Conservation (phyloP, 345 rosid species). For the Linum lewisii region DNA sequence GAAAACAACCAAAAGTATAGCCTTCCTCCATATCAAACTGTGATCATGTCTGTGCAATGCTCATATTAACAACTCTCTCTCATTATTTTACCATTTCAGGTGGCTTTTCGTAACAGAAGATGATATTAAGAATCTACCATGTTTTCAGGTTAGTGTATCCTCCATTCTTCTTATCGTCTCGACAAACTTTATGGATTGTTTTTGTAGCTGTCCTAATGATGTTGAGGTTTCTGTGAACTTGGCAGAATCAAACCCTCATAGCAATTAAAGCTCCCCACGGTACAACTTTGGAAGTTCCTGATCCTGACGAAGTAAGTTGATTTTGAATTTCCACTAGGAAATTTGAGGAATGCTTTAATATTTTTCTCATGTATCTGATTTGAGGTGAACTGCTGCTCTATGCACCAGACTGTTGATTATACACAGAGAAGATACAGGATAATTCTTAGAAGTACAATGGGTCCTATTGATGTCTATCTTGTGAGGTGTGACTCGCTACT, state of each 20-base stretch:
- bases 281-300: slow-evolving; percentile 92
- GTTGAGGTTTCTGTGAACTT: slow-evolving; percentile 13
- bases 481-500: slow-evolving; percentile 47
- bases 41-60: slow-evolving; percentile 1
- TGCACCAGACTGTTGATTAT: slow-evolving; percentile 55
- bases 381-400: slow-evolving; percentile 19
- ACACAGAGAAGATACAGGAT: slow-evolving; percentile 87
- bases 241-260: slow-evolving; percentile 87
- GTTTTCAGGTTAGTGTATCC: slow-evolving; percentile 49
- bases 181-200: not conserved
- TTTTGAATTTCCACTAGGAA: not conserved
- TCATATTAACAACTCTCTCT: slow-evolving; percentile 4
- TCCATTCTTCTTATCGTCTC: slow-evolving; percentile 5
- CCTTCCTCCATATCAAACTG: slow-evolving; percentile 7
- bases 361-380: slow-evolving; percentile 16
- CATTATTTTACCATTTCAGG: slow-evolving; percentile 38
- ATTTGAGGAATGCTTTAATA: not conserved
- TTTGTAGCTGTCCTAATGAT: slow-evolving; percentile 2
- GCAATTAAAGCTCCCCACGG: slow-evolving; percentile 99
- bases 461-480: slow-evolving; percentile 93
- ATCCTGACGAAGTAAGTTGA: slow-evolving; percentile 78
- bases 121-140: slow-evolving; percentile 69
- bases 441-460: slow-evolving; percentile 92
- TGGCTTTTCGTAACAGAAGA: slow-evolving; percentile 91
- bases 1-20: slow-evolving; percentile 66